phyloP scores from a whole-genome alignment of 2,329 filamentous ascomycete genomes.

The Eutypa lata region DNA sequence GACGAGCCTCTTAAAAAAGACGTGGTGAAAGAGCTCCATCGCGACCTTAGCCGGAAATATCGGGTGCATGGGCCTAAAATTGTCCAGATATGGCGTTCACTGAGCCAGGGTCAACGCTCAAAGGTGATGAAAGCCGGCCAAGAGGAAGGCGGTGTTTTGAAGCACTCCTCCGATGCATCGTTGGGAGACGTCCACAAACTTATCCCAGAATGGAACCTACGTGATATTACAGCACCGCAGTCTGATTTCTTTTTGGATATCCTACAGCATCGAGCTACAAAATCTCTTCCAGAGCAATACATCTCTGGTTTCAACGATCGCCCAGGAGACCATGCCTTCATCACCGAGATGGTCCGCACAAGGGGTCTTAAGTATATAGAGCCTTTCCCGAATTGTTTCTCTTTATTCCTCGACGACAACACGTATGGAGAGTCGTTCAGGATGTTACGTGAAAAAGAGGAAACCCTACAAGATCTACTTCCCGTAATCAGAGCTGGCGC shows the following conservation, averaged over 20 bases:
- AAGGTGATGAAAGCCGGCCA: conserved; percentile 33
- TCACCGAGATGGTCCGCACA: conserved; percentile 31
- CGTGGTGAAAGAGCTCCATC: conserved; percentile 28
- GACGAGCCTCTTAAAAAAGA: neutral
- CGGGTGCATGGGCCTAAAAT: conserved; percentile 30
- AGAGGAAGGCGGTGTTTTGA: conserved; percentile 30
- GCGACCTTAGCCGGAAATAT: conserved; percentile 38
- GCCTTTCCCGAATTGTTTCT: conserved; percentile 29
- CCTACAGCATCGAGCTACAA: conserved; percentile 36
- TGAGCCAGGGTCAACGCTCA: conserved; percentile 30
- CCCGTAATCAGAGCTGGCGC: conserved; percentile 18
- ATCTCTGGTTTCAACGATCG: conserved; percentile 22
- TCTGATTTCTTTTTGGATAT: conserved; percentile 36
- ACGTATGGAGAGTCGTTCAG: conserved; percentile 35
- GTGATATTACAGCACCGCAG: conserved; percentile 32
- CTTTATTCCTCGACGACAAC: conserved; percentile 31
- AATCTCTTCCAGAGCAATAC: conserved; percentile 32
- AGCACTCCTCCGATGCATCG: conserved; percentile 30
- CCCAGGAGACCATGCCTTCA: conserved; percentile 34
- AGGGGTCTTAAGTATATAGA: conserved; percentile 29
- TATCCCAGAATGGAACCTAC: conserved; percentile 42
- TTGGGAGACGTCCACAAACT: conserved; percentile 37
- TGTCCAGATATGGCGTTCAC: conserved; percentile 37
- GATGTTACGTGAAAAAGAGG: conserved; percentile 17
- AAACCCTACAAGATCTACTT: conserved; percentile 19